Conservation (phyloP, 441 rosid genomes). For the Corymbia calophylla region DNA sequence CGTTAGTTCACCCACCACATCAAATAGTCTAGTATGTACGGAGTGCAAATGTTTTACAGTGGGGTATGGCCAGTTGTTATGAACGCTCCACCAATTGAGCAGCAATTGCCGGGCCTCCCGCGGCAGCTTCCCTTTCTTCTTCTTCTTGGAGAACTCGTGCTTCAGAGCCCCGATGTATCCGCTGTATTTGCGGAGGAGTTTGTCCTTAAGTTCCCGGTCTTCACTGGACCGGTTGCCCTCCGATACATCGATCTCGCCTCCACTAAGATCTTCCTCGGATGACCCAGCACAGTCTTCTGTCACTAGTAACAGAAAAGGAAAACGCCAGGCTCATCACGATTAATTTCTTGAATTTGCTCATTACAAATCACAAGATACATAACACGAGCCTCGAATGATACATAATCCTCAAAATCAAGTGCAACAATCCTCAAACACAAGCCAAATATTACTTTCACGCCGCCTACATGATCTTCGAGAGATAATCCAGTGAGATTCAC, state of each 20-base stretch:
- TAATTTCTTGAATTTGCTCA: neutral
- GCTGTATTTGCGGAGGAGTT: conserved; percentile 40
- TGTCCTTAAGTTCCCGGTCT: conserved; percentile 40
- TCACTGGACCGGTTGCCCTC: conserved; percentile 14
- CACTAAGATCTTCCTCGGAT: conserved; percentile 33
- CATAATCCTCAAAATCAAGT: no score
- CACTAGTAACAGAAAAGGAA: neutral
- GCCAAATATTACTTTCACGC: neutral
- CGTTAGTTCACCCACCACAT: neutral
- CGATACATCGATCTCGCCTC: conserved; percentile 28
- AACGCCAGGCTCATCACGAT: neutral
- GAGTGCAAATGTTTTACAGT: conserved; percentile 28
- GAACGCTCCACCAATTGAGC: conserved; percentile 60
- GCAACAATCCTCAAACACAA: neutral
- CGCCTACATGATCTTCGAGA: neutral
- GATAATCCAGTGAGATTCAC: neutral
- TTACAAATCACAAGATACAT: neutral
- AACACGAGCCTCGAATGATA: neutral
- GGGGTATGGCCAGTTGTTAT: conserved; percentile 69
- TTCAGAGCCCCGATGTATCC: conserved; percentile 40
- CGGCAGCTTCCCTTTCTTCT: conserved; percentile 60
- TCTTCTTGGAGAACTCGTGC: conserved; percentile 49
- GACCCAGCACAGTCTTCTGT: conserved; percentile 35
- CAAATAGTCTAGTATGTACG: neutral
- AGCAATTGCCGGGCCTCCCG: conserved; percentile 40